phyloP scores from a whole-genome alignment of 2,329 filamentous ascomycete genomes.

The Sporothrix protearum region DNA sequence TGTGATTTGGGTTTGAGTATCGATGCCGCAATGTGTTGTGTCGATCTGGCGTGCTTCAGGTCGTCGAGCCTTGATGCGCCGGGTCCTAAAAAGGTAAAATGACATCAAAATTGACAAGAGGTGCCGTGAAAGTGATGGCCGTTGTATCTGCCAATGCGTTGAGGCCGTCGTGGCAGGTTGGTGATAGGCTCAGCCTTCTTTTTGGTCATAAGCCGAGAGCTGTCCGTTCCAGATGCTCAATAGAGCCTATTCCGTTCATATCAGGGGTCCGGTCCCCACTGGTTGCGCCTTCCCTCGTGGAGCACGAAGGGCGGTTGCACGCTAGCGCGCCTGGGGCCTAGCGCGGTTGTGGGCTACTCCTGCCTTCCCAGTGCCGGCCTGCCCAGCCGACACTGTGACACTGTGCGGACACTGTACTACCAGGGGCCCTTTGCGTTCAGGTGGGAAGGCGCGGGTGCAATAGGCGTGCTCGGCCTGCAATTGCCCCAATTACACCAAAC shows the following conservation, averaged over 20 bases:
- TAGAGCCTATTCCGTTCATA: slow-evolving; percentile 22
- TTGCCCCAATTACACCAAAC: background rate
- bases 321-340: background rate
- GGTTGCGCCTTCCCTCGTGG: slow-evolving; percentile 10
- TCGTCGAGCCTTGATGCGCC: background rate
- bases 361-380: background rate
- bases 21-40: background rate
- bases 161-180: background rate
- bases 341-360: background rate
- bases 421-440: background rate
- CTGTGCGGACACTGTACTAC: slow-evolving; percentile 20
- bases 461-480: background rate
- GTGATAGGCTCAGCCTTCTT: slow-evolving; percentile 6
- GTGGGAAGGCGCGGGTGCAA: background rate
- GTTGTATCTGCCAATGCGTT: background rate
- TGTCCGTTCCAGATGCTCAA: slow-evolving; percentile 22
- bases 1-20: background rate
- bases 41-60: slow-evolving; percentile 2
- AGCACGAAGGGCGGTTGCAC: background rate
- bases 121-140: background rate
- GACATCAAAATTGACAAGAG: no score
- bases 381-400: slow-evolving; percentile 11
- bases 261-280: slow-evolving; percentile 10
- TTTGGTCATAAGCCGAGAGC: background rate
- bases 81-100: background rate